A percentile compares a stretch with the other conserved stretches of the same genome.
Evolutionary conservation across 2,329 filamentous ascomycete genomes (phyloP).

Genomic region (Cladophialophora yegresii): DNA sequence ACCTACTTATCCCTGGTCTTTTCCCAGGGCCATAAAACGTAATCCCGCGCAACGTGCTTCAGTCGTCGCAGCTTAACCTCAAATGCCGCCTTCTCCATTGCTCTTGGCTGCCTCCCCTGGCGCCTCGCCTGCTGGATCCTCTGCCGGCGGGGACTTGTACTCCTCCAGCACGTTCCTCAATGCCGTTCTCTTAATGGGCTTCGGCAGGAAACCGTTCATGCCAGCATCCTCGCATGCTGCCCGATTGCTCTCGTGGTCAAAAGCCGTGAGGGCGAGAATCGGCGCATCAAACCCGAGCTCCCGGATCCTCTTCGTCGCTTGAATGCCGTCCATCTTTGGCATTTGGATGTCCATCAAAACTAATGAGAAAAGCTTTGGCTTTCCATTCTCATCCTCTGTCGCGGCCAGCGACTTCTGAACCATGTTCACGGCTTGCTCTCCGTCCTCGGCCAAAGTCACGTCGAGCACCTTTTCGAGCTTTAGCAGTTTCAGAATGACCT

Average conservation of each 20-base stretch:
- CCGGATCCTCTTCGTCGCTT: conserved; percentile 50
- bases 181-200: conserved; percentile 75
- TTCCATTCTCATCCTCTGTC: conserved; percentile 34
- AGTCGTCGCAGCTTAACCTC: neutral
- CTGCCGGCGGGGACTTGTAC: conserved; percentile 35
- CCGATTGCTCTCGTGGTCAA: conserved; percentile 84
- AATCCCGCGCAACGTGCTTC: neutral
- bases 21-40: neutral
- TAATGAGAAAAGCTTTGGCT: conserved; percentile 71
- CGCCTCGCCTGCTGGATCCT: neutral
- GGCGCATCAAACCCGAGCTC: conserved; percentile 80
- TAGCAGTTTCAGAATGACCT: conserved; percentile 63
- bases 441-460: conserved; percentile 83
- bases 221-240: conserved; percentile 81
- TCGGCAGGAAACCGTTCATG: conserved; percentile 83
- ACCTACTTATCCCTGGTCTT: neutral
- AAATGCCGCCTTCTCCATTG: neutral
- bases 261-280: conserved; percentile 87
- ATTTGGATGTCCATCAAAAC: conserved; percentile 82
- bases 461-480: conserved; percentile 57
- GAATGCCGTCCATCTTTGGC: conserved; percentile 53
- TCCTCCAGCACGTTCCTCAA: conserved; percentile 80
- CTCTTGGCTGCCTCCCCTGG: neutral
- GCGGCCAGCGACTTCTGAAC: conserved; percentile 72
- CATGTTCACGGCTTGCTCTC: conserved; percentile 79